Conservation (phyloP, 345 rosid genomes). For the Lumnitzera littorea region DNA sequence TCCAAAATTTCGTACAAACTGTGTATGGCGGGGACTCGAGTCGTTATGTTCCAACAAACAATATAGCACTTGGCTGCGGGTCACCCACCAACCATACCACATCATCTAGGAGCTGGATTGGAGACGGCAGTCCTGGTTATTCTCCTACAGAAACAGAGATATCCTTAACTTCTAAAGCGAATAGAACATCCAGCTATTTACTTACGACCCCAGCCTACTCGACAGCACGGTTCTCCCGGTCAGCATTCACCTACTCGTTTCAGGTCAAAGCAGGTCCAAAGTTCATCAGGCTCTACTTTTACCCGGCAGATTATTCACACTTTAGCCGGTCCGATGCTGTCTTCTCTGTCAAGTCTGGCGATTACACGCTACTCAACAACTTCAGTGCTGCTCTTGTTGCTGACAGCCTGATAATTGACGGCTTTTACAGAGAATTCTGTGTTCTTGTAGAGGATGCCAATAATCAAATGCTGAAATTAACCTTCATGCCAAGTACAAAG, state of each 20-base stretch:
- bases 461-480: slow-evolving; percentile 7
- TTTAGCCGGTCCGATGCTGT: slow-evolving; percentile 1
- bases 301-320: slow-evolving; percentile 4
- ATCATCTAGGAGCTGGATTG: slow-evolving; percentile 9
- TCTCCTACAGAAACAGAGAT: neutral
- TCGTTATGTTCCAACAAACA: neutral
- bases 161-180: neutral
- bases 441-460: slow-evolving; percentile 10
- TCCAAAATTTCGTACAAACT: neutral
- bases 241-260: slow-evolving; percentile 24
- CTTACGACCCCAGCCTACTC: neutral
- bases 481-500: slow-evolving; percentile 13
- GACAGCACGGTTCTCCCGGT: slow-evolving; percentile 15
- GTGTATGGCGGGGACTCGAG: no score
- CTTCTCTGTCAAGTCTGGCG: slow-evolving; percentile 20
- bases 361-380: slow-evolving; percentile 15
- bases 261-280: slow-evolving; percentile 25
- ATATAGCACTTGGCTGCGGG: slow-evolving; percentile 7
- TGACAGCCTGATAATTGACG: neutral
- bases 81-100: neutral
- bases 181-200: neutral
- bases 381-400: slow-evolving; percentile 20
- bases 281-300: slow-evolving; percentile 28
- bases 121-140: slow-evolving; percentile 17
- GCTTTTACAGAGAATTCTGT: slow-evolving; percentile 18